phyloP scores from a whole-genome alignment of 805 yeast genomes.

The Clavispora asparagi region DNA sequence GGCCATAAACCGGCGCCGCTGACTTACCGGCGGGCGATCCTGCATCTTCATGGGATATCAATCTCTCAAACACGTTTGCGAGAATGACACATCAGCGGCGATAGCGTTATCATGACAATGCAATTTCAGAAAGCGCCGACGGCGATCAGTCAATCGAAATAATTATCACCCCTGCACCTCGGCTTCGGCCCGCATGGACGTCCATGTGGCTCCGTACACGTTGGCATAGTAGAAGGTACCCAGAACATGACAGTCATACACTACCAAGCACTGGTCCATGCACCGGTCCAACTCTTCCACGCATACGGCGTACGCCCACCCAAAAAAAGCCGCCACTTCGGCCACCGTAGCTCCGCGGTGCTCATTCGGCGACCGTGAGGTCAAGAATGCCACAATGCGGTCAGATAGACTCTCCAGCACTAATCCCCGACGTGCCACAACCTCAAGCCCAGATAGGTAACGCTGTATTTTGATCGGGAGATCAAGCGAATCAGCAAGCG shows the following conservation, averaged over 20 bases:
- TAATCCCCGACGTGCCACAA: conserved; percentile 22
- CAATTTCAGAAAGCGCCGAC: no score
- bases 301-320: conserved; percentile 65
- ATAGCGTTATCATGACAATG: no score
- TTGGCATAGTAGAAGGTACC: conserved; percentile 64
- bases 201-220: not conserved
- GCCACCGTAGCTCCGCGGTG: conserved; percentile 30
- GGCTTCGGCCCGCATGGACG: conserved; percentile 1
- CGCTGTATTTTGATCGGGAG: conserved; percentile 47
- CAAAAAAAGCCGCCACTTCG: conserved; percentile 44
- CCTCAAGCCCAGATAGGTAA: conserved; percentile 32
- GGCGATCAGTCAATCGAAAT: no score
- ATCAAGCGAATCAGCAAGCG: conserved; percentile 47
- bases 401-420: conserved; percentile 20
- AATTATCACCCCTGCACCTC: no score
- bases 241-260: conserved; percentile 62
- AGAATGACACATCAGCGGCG: no score
- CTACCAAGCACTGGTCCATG: conserved; percentile 50
- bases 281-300: conserved; percentile 59
- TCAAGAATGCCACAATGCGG: conserved; percentile 21
- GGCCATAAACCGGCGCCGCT: not conserved
- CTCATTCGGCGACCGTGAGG: conserved; percentile 11
- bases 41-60: not conserved
- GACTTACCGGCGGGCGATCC: not conserved
- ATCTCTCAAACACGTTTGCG: no score